These are phyloP conservation scores for Penicillium sp. DNA, from an alignment of 2,329 filamentous ascomycete genomes.

Conservation along the genomic window DNA sequence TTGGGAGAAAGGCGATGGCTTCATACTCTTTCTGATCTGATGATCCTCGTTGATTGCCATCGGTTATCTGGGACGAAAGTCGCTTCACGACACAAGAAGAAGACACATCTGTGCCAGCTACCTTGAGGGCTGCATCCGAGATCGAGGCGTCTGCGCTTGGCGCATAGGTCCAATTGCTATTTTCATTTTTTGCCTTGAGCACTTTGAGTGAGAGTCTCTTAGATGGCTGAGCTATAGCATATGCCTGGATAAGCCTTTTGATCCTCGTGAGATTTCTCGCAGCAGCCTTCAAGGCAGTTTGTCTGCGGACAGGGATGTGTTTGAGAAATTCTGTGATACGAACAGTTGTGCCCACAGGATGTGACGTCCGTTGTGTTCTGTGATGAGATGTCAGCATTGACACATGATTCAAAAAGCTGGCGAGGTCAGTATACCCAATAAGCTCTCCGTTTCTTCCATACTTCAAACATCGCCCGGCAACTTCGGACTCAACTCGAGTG, in stretches of 20 bases:
- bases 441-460: slow-evolving; percentile 54
- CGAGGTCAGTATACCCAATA: slow-evolving; percentile 37
- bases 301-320: slow-evolving; percentile 59
- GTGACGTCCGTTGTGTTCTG: slow-evolving; percentile 47
- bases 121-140: slow-evolving; percentile 56
- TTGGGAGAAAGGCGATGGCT: slow-evolving; percentile 53
- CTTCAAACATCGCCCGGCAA: slow-evolving; percentile 52
- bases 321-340: slow-evolving; percentile 58
- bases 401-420: not conserved
- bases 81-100: slow-evolving; percentile 48
- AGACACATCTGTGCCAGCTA: slow-evolving; percentile 55
- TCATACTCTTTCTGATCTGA: slow-evolving; percentile 36
- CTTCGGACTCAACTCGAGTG: slow-evolving; percentile 59
- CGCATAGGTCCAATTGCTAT: slow-evolving; percentile 61
- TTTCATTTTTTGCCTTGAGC: slow-evolving; percentile 61
- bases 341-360: slow-evolving; percentile 62
- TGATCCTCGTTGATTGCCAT: not conserved
- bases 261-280: slow-evolving; percentile 53
- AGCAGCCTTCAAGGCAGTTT: slow-evolving; percentile 53
- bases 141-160: slow-evolving; percentile 51
- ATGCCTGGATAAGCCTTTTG: slow-evolving; percentile 56
- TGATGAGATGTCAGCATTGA: not conserved
- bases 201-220: slow-evolving; percentile 57
- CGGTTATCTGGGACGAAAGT: slow-evolving; percentile 28
- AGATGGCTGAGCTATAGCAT: slow-evolving; percentile 58